A percentile compares a stretch with the other conserved stretches of the same genome.
phyloP scores from a whole-genome alignment of 2,329 filamentous ascomycete species.

The Colletotrichum melonis region DNA sequence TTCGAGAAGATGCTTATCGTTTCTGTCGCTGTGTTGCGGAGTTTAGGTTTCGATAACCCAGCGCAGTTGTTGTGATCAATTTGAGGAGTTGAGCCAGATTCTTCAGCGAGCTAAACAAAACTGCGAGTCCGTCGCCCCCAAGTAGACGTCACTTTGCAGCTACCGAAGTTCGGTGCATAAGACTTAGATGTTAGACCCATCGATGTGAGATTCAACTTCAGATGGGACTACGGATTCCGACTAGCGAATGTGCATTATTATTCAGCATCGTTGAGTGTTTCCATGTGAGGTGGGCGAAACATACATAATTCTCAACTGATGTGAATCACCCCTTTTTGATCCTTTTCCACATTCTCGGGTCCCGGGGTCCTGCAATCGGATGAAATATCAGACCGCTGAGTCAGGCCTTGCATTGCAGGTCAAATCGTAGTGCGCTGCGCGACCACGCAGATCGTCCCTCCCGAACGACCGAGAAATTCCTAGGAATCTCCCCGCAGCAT shows the following conservation, averaged over 20 bases:
- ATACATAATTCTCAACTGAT: not conserved
- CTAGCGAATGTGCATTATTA: not conserved
- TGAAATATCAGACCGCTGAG: constrained; percentile 12
- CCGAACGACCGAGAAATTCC: constrained; percentile 12
- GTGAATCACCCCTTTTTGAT: not conserved
- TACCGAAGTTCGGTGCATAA: not conserved
- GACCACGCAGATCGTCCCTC: not conserved
- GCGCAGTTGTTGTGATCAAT: too few relatives aligned
- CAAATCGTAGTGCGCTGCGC: not conserved
- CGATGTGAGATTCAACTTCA: not conserved
- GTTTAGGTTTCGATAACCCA: not conserved
- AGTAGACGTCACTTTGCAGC: constrained; percentile 5
- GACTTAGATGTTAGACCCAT: not conserved
- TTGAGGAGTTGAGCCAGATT: not conserved
- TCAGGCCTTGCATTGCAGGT: not conserved
- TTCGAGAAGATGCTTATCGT: not conserved
- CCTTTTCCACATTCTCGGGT: not conserved
- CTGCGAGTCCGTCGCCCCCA: not conserved
- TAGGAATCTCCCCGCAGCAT: not conserved
- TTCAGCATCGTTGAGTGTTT: constrained; percentile 13
- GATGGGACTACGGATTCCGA: not conserved
- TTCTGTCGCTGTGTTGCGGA: not conserved
- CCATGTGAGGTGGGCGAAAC: not conserved
- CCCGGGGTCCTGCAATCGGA: constrained; percentile 7
- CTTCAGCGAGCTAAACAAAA: not conserved